Evolutionary conservation across 225 moss, liverwort and hornwort genomes (phyloP).

Genomic region (Physcomitrellopsis africana): DNA sequence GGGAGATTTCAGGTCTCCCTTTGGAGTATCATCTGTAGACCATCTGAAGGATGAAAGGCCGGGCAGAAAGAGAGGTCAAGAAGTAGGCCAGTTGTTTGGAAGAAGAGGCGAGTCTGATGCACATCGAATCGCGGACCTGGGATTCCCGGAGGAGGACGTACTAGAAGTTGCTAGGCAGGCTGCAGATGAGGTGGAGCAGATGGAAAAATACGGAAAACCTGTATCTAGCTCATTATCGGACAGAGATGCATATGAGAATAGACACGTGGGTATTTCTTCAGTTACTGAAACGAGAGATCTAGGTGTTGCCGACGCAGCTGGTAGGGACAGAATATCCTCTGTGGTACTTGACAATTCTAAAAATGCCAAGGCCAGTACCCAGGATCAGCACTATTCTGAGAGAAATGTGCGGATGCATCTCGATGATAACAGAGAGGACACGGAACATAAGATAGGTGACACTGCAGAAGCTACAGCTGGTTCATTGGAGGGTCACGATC

Average conservation of each 20-base stretch:
- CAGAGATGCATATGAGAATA: slow-evolving; percentile 56
- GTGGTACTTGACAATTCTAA: slow-evolving; percentile 37
- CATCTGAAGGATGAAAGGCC: slow-evolving; percentile 54
- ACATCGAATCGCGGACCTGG: slow-evolving; percentile 53
- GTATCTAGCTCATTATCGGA: slow-evolving; percentile 60
- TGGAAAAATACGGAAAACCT: slow-evolving; percentile 75
- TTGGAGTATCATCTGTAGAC: slow-evolving; percentile 46
- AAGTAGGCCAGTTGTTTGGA: slow-evolving; percentile 56
- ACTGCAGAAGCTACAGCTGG: slow-evolving; percentile 37
- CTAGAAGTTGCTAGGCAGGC: slow-evolving; percentile 86
- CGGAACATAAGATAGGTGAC: slow-evolving; percentile 53
- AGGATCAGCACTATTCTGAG: slow-evolving; percentile 52
- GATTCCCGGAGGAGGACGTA: slow-evolving; percentile 85
- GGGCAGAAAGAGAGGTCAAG: slow-evolving; percentile 59
- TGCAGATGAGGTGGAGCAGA: slow-evolving; percentile 84
- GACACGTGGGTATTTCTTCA: slow-evolving; percentile 51
- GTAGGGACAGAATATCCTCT: slow-evolving; percentile 47
- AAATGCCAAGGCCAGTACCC: slow-evolving; percentile 37
- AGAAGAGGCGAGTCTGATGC: slow-evolving; percentile 64
- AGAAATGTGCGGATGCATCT: slow-evolving; percentile 46
- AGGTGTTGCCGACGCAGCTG: slow-evolving; percentile 43
- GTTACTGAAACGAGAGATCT: slow-evolving; percentile 58
- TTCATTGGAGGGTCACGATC: slow-evolving; percentile 52
- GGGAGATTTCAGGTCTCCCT: slow-evolving; percentile 54
- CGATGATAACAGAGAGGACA: slow-evolving; percentile 52